Percentiles rank a stretch among this genome's conserved stretches.
These are phyloP conservation scores for Larix sibirica DNA, from an alignment of 83 land plant species.

Conservation along the genomic window DNA sequence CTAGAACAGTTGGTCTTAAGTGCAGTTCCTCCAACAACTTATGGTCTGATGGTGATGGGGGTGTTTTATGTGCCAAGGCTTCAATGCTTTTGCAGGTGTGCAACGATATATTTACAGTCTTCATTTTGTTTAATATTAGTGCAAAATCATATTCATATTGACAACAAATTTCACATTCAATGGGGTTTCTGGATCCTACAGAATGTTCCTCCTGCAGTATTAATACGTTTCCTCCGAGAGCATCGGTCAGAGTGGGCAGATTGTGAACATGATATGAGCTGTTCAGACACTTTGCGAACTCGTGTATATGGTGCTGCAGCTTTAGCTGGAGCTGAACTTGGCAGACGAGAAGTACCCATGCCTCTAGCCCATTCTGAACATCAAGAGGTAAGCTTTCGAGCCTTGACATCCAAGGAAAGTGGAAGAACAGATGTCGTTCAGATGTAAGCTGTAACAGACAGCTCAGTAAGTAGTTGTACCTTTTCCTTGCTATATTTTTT, in stretches of 20 bases:
- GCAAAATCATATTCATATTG: neutral
- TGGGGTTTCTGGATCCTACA: slow-evolving; percentile 19
- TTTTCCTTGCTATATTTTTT: neutral
- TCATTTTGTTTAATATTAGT: neutral
- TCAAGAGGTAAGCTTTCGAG: slow-evolving; percentile 11
- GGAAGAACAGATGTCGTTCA: neutral
- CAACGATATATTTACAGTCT: neutral
- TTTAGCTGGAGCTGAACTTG: slow-evolving; percentile 9
- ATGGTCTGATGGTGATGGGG: slow-evolving; percentile 10
- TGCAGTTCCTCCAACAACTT: slow-evolving; percentile 5
- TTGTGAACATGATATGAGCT: neutral
- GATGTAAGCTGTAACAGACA: neutral
- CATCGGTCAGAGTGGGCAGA: slow-evolving; percentile 93
- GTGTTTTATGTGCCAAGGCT: slow-evolving; percentile 22
- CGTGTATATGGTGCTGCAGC: slow-evolving; percentile 15
- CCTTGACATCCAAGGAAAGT: neutral
- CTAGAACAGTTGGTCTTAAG: slow-evolving; percentile 9
- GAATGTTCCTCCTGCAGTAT: slow-evolving; percentile 91
- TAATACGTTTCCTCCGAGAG: slow-evolving; percentile 76
- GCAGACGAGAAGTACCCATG: slow-evolving; percentile 15
- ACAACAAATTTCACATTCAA: neutral
- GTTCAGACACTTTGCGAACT: slow-evolving; percentile 1
- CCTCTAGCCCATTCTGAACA: slow-evolving; percentile 16
- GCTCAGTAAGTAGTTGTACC: neutral
- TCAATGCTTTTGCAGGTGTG: slow-evolving; percentile 21